Percentiles rank a stretch among this genome's conserved stretches.
Evolutionary conservation across 176 grass and related monocot species (phyloP).

Genomic region (Triticum urartu): DNA sequence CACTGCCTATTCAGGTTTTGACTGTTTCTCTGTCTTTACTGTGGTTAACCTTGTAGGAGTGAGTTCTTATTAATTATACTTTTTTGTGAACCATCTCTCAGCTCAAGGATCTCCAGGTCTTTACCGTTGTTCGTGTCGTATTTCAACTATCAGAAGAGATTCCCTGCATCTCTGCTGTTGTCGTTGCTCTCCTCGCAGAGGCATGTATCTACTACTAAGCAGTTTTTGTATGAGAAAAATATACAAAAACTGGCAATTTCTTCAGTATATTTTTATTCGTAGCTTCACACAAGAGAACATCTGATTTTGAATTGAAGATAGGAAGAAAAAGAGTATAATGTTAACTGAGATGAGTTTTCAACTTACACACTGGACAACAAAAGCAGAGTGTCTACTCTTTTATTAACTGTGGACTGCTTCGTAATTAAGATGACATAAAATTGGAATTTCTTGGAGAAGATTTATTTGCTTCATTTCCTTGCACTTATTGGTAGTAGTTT

Average conservation of each 20-base stretch:
- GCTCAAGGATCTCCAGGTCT: constrained; percentile 96
- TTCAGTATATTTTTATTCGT: neutral
- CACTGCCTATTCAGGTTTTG: constrained; percentile 90
- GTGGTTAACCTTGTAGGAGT: constrained; percentile 7
- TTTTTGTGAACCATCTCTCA: constrained; percentile 39
- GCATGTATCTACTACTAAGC: constrained; percentile 43
- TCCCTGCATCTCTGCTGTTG: constrained; percentile 95
- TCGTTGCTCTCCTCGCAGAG: constrained; percentile 92
- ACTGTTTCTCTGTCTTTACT: neutral
- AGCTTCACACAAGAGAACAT: neutral
- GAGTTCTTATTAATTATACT: constrained; percentile 17
- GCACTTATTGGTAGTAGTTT: neutral
- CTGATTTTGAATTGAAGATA: neutral
- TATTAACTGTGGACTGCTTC: neutral
- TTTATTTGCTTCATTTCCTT: neutral
- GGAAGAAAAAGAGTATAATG: neutral
- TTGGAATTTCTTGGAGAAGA: neutral
- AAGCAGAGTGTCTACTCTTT: neutral
- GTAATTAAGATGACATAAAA: neutral
- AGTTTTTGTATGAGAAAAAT: neutral
- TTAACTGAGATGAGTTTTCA: neutral
- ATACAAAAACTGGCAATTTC: neutral
- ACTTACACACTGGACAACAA: neutral
- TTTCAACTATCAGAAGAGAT: constrained; percentile 97
- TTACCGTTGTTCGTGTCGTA: constrained; percentile 86